Conservation (phyloP, 2,329 filamentous ascomycete species). For the Chaetothyriales sp. region DNA sequence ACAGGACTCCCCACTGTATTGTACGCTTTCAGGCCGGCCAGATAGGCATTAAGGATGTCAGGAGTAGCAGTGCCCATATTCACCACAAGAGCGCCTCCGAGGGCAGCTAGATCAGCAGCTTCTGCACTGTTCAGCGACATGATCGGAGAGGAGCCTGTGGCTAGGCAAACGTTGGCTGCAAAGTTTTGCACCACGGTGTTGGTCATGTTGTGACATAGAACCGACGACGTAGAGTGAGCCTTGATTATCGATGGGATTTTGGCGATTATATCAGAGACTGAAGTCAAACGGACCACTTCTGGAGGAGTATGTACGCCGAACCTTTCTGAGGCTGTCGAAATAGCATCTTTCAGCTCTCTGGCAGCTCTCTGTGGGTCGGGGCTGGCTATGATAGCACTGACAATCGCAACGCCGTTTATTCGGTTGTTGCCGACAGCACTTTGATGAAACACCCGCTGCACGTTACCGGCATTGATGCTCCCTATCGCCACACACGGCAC, state of each 20-base stretch:
- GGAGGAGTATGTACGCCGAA: slow-evolving; percentile 18
- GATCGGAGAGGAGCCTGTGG: slow-evolving; percentile 70
- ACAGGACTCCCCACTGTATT: slow-evolving; percentile 62
- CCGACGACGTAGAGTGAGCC: slow-evolving; percentile 46
- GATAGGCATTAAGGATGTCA: slow-evolving; percentile 56
- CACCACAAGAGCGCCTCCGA: slow-evolving; percentile 67
- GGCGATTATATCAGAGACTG: slow-evolving; percentile 19
- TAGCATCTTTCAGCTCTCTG: slow-evolving; percentile 40
- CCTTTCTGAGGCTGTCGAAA: slow-evolving; percentile 29
- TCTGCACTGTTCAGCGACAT: slow-evolving; percentile 84
- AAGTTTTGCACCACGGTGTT: slow-evolving; percentile 93
- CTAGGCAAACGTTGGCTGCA: slow-evolving; percentile 75
- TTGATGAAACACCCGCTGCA: slow-evolving; percentile 59
- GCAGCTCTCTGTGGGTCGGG: slow-evolving; percentile 51
- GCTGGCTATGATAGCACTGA: slow-evolving; percentile 73
- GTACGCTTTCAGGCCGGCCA: slow-evolving; percentile 63
- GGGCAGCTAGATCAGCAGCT: slow-evolving; percentile 59
- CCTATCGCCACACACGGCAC: slow-evolving; percentile 70
- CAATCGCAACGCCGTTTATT: slow-evolving; percentile 71
- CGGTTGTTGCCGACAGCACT: slow-evolving; percentile 27
- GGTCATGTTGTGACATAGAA: slow-evolving; percentile 91
- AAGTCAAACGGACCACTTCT: slow-evolving; percentile 15
- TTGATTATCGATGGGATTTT: slow-evolving; percentile 37
- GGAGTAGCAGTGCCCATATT: slow-evolving; percentile 90
- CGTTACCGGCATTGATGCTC: slow-evolving; percentile 64